Evolutionary conservation across 225 moss, liverwort and hornwort species (phyloP), one percentile per base, ranked within the genome.

Genomic region (Antitrichia curtipendula): DNA sequence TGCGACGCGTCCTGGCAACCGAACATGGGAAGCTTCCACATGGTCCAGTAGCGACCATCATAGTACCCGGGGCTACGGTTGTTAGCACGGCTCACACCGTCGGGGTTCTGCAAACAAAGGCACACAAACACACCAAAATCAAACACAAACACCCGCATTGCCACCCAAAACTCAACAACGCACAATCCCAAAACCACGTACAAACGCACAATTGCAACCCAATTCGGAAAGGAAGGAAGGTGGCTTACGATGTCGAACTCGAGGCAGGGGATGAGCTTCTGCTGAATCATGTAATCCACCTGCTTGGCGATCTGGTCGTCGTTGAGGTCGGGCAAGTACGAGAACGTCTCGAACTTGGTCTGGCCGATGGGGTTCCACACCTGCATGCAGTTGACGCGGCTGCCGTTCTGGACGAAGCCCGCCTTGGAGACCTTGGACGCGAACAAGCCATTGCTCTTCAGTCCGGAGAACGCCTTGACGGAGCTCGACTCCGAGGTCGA

Each of bases 11-110:
- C 87, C 16, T 70, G 49, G 81, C 87, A 87, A 3, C 87, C 87
- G 87, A 87, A 87, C 87, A 87, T 94, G 87, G 94, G 94, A 63
- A 96, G 41, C 92, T 96, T 96, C 95, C 96, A 96, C 96, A 96
- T 92, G 80, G 90, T 90, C 96, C 94, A 96, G 94, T 96, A 96
- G 13, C 95, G 92, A 1, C 94, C 95, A 34, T 94, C 95, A 7
- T 95, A 94, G 88, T 94, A 95, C 58, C 94, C 91, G 63, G 91
- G 91, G 80, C 88, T 65, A 4, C 60, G 68, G 89, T 87, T 73
- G 90, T 90, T 86, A 0, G 1, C 2, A 0, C 90, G 91, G 34
- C 41, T 20, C 84, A 56, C 88, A 20, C 88, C 88, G 2, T 27
- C 13, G 4, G 61, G 1, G 41, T 80, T 80, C 86, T 86, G 59